Conservation (phyloP, 768 basidiomycete genomes). For the Fistulinella prunicolor region DNA sequence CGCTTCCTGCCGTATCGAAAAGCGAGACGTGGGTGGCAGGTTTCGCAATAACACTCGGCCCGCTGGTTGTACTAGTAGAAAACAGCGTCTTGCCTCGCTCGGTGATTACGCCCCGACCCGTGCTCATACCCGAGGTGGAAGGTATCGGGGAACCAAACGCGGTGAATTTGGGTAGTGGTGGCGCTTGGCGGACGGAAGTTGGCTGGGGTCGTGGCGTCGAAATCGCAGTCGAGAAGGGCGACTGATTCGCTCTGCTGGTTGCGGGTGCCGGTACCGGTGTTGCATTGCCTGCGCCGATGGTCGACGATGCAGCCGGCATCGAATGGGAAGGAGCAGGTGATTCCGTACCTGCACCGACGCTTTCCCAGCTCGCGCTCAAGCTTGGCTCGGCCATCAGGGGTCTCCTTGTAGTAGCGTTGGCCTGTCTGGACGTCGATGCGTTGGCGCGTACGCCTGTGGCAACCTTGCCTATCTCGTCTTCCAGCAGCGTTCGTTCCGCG, state of each 20-base stretch:
- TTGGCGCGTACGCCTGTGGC: constrained; percentile 23
- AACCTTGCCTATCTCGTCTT: constrained; percentile 50
- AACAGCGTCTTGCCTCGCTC: constrained; percentile 19
- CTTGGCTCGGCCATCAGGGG: constrained; percentile 32
- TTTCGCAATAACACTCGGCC: constrained; percentile 3
- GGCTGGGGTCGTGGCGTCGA: constrained; percentile 4
- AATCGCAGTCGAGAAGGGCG: background rate
- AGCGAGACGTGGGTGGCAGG: constrained; percentile 20
- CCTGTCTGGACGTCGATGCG: constrained; percentile 1
- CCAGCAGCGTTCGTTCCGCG: constrained; percentile 61
- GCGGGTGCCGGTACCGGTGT: background rate
- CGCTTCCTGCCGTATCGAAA: constrained; percentile 46
- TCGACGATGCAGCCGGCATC: constrained; percentile 9
- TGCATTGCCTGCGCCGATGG: constrained; percentile 1
- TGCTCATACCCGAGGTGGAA: background rate
- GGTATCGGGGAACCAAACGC: constrained; percentile 27
- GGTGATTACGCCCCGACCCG: constrained; percentile 7
- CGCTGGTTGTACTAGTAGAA: background rate
- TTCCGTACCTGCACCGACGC: constrained; percentile 33
- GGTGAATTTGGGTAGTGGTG: constrained; percentile 22
- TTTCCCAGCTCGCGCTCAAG: constrained; percentile 66
- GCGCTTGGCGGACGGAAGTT: background rate
- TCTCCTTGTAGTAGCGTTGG: constrained; percentile 17
- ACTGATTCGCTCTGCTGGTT: background rate
- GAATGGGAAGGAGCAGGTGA: constrained; percentile 9